These are phyloP conservation scores for Trametes cingulata DNA, from an alignment of 768 basidiomycete species.

Conservation along the genomic window DNA sequence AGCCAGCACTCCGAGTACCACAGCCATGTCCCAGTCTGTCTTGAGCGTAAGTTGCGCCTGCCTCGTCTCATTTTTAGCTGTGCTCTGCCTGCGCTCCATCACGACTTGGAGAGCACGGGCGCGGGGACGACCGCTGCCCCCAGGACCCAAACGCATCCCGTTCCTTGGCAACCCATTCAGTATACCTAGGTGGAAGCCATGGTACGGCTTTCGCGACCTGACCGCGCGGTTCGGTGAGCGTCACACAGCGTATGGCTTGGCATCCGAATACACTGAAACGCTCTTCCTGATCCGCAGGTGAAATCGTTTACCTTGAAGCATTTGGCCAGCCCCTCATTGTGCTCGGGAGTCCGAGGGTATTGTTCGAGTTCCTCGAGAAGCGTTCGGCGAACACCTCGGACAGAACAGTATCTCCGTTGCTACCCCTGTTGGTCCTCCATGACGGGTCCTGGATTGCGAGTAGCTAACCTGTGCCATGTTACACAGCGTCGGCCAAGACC, in stretches of 20 bases:
- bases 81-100: not conserved
- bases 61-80: too few relatives aligned
- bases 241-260: too few relatives aligned
- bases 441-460: not conserved
- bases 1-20: too few relatives aligned
- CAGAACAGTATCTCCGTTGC: slow-evolving; percentile 1
- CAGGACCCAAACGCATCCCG: slow-evolving; percentile 23
- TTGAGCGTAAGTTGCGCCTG: too few relatives aligned
- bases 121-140: not conserved
- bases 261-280: too few relatives aligned
- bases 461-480: not conserved
- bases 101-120: not conserved
- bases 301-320: slow-evolving; percentile 21
- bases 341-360: slow-evolving; percentile 13
- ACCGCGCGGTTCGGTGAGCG: slow-evolving; percentile 24
- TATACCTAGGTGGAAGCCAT: slow-evolving; percentile 23
- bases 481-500: slow-evolving; percentile 3
- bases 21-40: too few relatives aligned
- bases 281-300: not conserved
- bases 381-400: slow-evolving; percentile 26
- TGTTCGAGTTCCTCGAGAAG: slow-evolving; percentile 27
- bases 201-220: slow-evolving; percentile 24
- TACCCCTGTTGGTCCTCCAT: not conserved
- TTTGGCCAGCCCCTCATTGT: slow-evolving; percentile 20
- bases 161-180: slow-evolving; percentile 27